A percentile compares a stretch with the other conserved stretches of the same genome.
These are phyloP conservation scores for Paramecium sexaurelia DNA, from an alignment of 73 alveolate genomes.

Conservation along the genomic window DNA sequence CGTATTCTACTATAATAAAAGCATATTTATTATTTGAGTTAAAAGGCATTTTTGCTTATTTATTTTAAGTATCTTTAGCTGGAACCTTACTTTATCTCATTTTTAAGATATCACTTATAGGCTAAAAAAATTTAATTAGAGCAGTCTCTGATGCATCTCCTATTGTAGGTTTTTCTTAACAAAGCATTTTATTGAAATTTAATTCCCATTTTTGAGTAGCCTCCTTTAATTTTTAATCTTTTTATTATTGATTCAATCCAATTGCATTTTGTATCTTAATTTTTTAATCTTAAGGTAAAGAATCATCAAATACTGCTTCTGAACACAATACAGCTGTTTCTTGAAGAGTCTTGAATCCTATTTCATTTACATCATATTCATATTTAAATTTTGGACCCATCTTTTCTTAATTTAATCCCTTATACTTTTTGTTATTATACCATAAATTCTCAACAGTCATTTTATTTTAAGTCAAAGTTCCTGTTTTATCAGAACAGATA, in stretches of 20 bases:
- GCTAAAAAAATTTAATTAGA: conserved; percentile 89
- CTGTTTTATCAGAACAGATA: conserved; percentile 78
- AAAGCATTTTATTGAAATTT: background rate
- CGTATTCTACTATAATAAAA: conserved; percentile 64
- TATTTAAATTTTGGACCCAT: background rate
- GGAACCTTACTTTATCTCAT: conserved; percentile 68
- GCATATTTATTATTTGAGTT: conserved; percentile 71
- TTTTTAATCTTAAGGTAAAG: conserved; percentile 57
- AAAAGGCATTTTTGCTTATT: conserved; percentile 77
- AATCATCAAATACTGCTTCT: conserved; percentile 16
- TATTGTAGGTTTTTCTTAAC: conserved; percentile 59
- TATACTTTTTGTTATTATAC: conserved; percentile 66
- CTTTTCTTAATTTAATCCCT: background rate
- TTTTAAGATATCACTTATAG: conserved; percentile 73
- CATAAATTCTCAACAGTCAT: conserved; percentile 73
- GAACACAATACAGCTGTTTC: background rate
- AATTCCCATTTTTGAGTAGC: conserved; percentile 10
- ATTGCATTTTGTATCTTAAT: background rate
- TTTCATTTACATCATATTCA: conserved; percentile 20
- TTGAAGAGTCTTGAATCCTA: background rate
- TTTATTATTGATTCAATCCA: conserved; percentile 11
- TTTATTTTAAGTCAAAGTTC: conserved; percentile 74
- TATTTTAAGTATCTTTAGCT: conserved; percentile 71
- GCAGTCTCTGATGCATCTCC: conserved; percentile 97
- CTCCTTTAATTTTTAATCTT: conserved; percentile 12